phyloP scores from a whole-genome alignment of 257 asterid species.

The Solanum lycopersicoides region DNA sequence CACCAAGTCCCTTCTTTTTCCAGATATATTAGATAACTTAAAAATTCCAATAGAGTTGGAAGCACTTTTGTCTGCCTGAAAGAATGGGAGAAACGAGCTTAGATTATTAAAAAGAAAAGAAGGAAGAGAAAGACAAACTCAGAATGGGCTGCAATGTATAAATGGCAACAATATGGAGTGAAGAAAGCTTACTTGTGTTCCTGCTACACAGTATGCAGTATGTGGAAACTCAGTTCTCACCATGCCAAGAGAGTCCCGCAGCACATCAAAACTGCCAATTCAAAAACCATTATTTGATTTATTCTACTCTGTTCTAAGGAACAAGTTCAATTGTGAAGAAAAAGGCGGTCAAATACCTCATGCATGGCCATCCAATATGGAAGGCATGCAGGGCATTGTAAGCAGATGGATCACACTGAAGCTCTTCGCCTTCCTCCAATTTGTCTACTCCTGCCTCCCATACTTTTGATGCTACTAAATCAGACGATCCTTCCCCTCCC shows the following conservation, averaged over 20 bases:
- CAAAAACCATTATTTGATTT: background rate
- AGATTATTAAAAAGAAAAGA: too few relatives aligned
- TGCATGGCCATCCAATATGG: constrained; percentile 83
- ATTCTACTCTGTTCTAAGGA: background rate
- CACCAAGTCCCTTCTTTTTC: too few relatives aligned
- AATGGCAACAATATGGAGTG: too few relatives aligned
- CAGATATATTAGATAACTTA: too few relatives aligned
- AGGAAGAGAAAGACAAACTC: too few relatives aligned
- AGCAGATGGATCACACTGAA: constrained; percentile 78
- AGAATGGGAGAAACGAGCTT: too few relatives aligned
- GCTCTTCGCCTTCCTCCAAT: constrained; percentile 87
- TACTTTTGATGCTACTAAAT: constrained; percentile 47
- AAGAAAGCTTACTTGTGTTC: constrained; percentile 44
- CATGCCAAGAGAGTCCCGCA: constrained; percentile 73
- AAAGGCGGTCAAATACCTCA: constrained; percentile 30
- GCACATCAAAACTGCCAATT: constrained; percentile 53
- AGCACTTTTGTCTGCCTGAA: too few relatives aligned
- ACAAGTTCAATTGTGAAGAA: too few relatives aligned
- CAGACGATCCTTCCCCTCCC: constrained; percentile 53
- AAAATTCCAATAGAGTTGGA: too few relatives aligned
- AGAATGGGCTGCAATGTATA: too few relatives aligned
- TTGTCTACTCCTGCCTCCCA: constrained; percentile 86
- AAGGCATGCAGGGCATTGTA: constrained; percentile 78
- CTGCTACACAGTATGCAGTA: constrained; percentile 62
- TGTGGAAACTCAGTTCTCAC: constrained; percentile 87